Base-by-base conservation (phyloP, 2,329 filamentous ascomycete genomes). In the Coniochaeta ligniaria region DNA sequence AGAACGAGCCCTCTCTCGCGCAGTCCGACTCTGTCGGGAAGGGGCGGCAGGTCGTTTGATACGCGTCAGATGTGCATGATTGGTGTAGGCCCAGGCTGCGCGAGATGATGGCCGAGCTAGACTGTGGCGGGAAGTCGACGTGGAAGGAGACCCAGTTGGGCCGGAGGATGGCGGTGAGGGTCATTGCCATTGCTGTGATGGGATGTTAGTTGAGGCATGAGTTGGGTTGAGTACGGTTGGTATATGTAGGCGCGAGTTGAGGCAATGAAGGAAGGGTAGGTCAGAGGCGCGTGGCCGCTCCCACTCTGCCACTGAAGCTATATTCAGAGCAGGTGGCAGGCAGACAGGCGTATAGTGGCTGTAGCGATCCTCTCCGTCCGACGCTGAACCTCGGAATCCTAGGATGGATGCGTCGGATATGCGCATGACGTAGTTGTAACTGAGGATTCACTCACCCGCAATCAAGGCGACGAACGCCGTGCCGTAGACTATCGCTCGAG, bases 31-130 rank as follows among this genome's bases (percentile, higher is more conserved):
- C 76, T 64, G 81, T 79, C 3, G 91, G 91, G 73, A 92, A 95
- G 35, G 78, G 75, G 26, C 79, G 78, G 73, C 90, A 93, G 55
- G 76, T 74, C n/a, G 77, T 75, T 57, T 84, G 80, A 52, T 83
- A 78, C 61, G 84, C 89, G 59, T 22, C 12, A 14, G 47, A 16
- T 5, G 88, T 90, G 76, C 94, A 99, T 71, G 86, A 87, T 67
- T 83, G 83, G 75, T 96, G 90, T 54, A 99, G 84, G 62, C 94
- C 94, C 71, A 92, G 85, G 63, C 82, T 83, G 66, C 86, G 83
- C 65, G 77, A 76, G 65, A 81, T 78, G 38, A 71, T 76, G 61
- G 79, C 78, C 38, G 74, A 69, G 78, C 74, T 20, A 78, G 22
- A 14, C 35, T 9, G 43, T 20, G 20, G 20, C 9, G 43, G 20